Base-by-base conservation (phyloP, 2,329 filamentous ascomycete genomes). In the Diaporthe batatas region DNA sequence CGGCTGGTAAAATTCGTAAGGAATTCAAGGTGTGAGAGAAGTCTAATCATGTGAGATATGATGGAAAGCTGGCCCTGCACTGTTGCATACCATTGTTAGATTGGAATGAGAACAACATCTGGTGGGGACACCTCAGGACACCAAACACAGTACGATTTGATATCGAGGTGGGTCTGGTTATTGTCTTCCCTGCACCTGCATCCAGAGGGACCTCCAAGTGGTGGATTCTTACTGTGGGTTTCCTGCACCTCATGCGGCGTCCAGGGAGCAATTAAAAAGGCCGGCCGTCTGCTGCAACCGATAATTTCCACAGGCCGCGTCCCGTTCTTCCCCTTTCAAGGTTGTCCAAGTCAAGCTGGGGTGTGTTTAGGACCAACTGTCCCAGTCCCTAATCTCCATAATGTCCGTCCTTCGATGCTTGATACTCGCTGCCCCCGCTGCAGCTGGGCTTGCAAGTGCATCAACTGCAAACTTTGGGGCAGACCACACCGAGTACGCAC, bases 131-230 rank as follows among this genome's bases (percentile, higher is more conserved):
- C 21, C 18, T 29, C n/a, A 58, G 21, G 29, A 39, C 14, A 14
- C 21, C 0, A n/a, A 42, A 11, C 34, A 58, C 34, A 58, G 55
- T 58, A 58, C 6, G 55, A 42, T 8, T 39, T 25, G 51, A 54
- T 54, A 32, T 54, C 3, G 11, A 54, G 18, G 51, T 54, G 55
- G 57, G 57, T 18, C 57, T 42, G 11, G 29, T 29, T 12, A 59
- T 23, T 59, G 1, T 29, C 57, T 44, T 42, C 57, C 57, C 57
- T 59, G 57, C 57, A 10, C n/a, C 14, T 59, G 36, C 57, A 59
- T 59, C 36, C 18, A 21, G 12, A 21, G 36, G 57, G 11, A 25
- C 14, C 36, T 29, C n/a, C 4, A 44, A 44, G 23, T 36, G 57
- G 36, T 4, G 57, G 36, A 4, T 6, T 58, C 8, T 39, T 11